Evolutionary conservation across 805 yeast species (phyloP).

Genomic region (Suhomyces vadensis): DNA sequence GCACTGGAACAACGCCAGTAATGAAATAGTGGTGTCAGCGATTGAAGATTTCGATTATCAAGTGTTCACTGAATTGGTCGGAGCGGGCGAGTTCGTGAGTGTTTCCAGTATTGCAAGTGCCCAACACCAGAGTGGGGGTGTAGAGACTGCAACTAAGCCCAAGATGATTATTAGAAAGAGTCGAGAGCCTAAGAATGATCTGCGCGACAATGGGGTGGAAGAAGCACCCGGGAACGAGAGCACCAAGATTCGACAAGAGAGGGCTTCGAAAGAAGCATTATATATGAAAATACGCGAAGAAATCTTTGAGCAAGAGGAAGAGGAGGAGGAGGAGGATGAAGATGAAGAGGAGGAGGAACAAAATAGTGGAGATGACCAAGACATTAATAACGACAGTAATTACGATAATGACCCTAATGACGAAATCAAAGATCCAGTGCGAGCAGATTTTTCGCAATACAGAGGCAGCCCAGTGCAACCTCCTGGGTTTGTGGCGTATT

Average conservation of each 20-base stretch:
- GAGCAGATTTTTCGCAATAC: neutral
- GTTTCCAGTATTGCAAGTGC: neutral
- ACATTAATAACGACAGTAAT: neutral
- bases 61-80: slow-evolving; percentile 3
- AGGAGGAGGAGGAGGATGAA: slow-evolving; percentile 16
- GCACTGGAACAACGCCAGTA: slow-evolving; percentile 39
- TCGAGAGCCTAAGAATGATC: neutral
- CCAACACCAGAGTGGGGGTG: neutral
- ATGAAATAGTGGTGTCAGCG: slow-evolving; percentile 25
- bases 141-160: slow-evolving; percentile 11
- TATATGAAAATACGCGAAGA: slow-evolving; percentile 43
- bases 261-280: slow-evolving; percentile 43
- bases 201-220: neutral
- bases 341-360: slow-evolving; percentile 4
- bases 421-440: neutral
- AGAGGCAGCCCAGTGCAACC: neutral
- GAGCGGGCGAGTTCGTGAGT: neutral
- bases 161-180: slow-evolving; percentile 17
- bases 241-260: slow-evolving; percentile 32
- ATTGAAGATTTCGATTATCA: slow-evolving; percentile 17
- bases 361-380: neutral
- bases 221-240: neutral
- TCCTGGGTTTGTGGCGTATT: slow-evolving; percentile 6
- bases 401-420: neutral
- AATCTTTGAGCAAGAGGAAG: slow-evolving; percentile 29